These are phyloP conservation scores for Hanseniaspora guilliermondii DNA, from an alignment of 805 yeast genomes.

Conservation along the genomic window DNA sequence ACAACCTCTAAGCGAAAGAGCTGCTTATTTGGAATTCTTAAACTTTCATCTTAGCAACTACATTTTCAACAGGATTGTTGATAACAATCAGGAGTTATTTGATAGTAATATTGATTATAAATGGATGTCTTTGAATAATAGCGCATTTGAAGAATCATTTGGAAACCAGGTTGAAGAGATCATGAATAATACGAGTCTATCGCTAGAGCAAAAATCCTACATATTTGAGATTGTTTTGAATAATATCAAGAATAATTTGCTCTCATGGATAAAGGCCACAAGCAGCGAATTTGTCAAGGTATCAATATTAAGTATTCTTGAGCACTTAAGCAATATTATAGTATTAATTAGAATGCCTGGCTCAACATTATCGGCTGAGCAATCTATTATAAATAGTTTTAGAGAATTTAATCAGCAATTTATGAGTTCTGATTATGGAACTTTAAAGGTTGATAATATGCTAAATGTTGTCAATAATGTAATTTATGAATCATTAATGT, in stretches of 20 bases:
- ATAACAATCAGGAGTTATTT: neutral
- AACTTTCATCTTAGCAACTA: slow-evolving; percentile 1
- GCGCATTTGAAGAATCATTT: neutral
- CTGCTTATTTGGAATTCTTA: neutral
- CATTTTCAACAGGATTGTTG: neutral
- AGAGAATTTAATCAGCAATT: neutral
- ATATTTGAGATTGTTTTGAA: neutral
- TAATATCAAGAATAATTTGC: neutral
- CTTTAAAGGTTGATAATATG: neutral
- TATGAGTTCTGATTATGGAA: neutral
- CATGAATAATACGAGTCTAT: neutral
- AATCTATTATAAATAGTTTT: neutral
- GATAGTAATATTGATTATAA: neutral
- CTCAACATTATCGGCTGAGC: neutral
- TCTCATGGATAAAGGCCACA: neutral
- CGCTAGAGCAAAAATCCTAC: neutral
- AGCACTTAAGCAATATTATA: neutral
- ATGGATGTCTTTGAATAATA: neutral
- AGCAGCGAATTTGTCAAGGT: neutral
- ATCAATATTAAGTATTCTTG: neutral
- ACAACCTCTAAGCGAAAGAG: neutral
- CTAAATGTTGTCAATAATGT: neutral
- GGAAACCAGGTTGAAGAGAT: neutral
- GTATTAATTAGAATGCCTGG: neutral
- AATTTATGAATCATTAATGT: neutral